A percentile compares a stretch with the other conserved stretches of the same genome.
Evolutionary conservation across 1,139 yeast species (phyloP).

Genomic region (Hyphopichia burtonii): DNA sequence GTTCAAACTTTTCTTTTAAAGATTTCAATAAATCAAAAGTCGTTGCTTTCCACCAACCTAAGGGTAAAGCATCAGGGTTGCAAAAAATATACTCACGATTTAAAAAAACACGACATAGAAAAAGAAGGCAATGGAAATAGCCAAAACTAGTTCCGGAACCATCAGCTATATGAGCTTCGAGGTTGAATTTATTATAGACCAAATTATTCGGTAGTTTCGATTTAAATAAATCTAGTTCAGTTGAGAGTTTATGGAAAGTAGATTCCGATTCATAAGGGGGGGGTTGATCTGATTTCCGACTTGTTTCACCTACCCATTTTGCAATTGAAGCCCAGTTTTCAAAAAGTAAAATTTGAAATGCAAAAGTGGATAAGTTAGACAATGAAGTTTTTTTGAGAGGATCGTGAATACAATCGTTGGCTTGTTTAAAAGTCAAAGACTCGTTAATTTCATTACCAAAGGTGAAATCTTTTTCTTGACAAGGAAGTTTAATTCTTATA

Average conservation of each 20-base stretch:
- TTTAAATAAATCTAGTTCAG: slow-evolving; percentile 19
- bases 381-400: slow-evolving; percentile 5
- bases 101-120: slow-evolving; percentile 30
- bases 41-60: slow-evolving; percentile 30
- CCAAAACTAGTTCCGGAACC: slow-evolving; percentile 35
- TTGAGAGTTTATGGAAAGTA: slow-evolving; percentile 19
- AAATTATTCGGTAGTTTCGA: slow-evolving; percentile 21
- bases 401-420: slow-evolving; percentile 10
- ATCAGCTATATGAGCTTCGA: slow-evolving; percentile 30
- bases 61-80: slow-evolving; percentile 26
- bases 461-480: slow-evolving; percentile 22
- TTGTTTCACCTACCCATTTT: slow-evolving; percentile 33
- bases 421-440: slow-evolving; percentile 15
- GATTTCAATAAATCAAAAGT: slow-evolving; percentile 20
- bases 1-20: slow-evolving; percentile 21
- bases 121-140: slow-evolving; percentile 33
- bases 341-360: slow-evolving; percentile 26
- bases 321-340: slow-evolving; percentile 34
- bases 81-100: slow-evolving; percentile 36
- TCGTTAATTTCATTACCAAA: slow-evolving; percentile 17
- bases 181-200: slow-evolving; percentile 23
- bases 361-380: slow-evolving; percentile 17
- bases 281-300: slow-evolving; percentile 24
- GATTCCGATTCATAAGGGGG: slow-evolving; percentile 28
- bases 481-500: slow-evolving; percentile 21